phyloP scores from a whole-genome alignment of 257 asterid species.

The Solanum gandarillasii region DNA sequence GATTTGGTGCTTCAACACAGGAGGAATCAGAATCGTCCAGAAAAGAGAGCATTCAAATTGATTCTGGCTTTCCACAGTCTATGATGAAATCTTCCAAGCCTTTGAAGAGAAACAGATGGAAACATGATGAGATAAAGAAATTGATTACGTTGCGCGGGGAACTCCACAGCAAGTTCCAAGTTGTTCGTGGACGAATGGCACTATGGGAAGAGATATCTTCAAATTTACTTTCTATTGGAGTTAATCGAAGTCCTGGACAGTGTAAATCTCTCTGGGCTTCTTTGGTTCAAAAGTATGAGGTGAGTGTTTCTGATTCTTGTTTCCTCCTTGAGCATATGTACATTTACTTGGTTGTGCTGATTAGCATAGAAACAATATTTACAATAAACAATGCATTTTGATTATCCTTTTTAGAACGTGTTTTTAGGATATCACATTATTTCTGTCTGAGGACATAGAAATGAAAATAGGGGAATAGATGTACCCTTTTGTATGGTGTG shows the following conservation, averaged over 20 bases:
- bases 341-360: not conserved
- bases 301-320: slow-evolving; percentile 13
- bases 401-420: not conserved
- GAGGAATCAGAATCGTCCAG: slow-evolving; percentile 16
- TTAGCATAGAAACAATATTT: not conserved
- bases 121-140: slow-evolving; percentile 73
- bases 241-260: slow-evolving; percentile 71
- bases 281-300: slow-evolving; percentile 91
- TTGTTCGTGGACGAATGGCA: slow-evolving; percentile 84
- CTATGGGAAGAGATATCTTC: slow-evolving; percentile 98
- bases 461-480: not conserved
- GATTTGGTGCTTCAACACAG: slow-evolving; percentile 21
- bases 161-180: slow-evolving; percentile 78
- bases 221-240: slow-evolving; percentile 46
- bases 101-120: slow-evolving; percentile 77
- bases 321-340: not conserved
- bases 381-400: not conserved
- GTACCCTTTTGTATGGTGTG: not conserved
- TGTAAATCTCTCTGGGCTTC: slow-evolving; percentile 98
- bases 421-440: not conserved
- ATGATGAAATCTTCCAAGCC: slow-evolving; percentile 36
- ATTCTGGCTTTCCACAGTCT: slow-evolving; percentile 27
- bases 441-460: not conserved
- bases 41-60: slow-evolving; percentile 29
- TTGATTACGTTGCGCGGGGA: slow-evolving; percentile 75